Conservation (phyloP, 176 grass and related monocot species). For the Carex scoparia region DNA sequence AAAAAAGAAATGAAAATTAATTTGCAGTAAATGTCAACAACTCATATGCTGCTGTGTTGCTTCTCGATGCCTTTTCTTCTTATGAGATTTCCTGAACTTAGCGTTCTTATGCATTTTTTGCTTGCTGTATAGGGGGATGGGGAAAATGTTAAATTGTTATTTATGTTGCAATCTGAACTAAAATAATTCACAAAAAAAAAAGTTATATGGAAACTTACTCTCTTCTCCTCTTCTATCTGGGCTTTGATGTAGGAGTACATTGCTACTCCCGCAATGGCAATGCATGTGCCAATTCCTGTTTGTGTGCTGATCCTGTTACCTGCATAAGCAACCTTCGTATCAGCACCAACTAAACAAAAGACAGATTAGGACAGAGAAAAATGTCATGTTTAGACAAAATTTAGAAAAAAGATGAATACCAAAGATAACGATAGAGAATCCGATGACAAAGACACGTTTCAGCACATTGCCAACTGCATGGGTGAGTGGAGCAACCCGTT, state of each 20-base stretch:
- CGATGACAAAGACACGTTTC: conserved; percentile 99
- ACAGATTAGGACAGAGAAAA: background rate
- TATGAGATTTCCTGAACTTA: background rate
- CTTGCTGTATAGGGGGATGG: background rate
- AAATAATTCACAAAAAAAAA: background rate
- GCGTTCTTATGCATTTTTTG: conserved; percentile 25
- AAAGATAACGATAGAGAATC: conserved; percentile 80
- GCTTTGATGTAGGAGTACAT: conserved; percentile 96
- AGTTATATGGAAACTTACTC: conserved; percentile 45
- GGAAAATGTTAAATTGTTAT: background rate
- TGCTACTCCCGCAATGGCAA: conserved; percentile 94
- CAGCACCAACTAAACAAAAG: background rate
- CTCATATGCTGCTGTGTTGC: background rate
- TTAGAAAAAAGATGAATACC: conserved; percentile 34
- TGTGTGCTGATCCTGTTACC: conserved; percentile 91
- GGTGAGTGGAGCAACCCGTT: conserved; percentile 90
- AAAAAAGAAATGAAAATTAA: conserved; percentile 9
- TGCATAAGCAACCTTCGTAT: conserved; percentile 39
- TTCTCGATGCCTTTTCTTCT: conserved; percentile 7
- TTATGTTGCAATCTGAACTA: background rate
- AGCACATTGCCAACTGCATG: conserved; percentile 98
- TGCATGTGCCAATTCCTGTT: conserved; percentile 79
- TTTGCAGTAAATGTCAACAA: conserved; percentile 5
- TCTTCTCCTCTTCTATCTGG: conserved; percentile 94
- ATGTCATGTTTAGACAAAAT: conserved; percentile 12